Base-by-base conservation (phyloP, 176 grass and related monocot genomes). In the Carex scoparia region DNA sequence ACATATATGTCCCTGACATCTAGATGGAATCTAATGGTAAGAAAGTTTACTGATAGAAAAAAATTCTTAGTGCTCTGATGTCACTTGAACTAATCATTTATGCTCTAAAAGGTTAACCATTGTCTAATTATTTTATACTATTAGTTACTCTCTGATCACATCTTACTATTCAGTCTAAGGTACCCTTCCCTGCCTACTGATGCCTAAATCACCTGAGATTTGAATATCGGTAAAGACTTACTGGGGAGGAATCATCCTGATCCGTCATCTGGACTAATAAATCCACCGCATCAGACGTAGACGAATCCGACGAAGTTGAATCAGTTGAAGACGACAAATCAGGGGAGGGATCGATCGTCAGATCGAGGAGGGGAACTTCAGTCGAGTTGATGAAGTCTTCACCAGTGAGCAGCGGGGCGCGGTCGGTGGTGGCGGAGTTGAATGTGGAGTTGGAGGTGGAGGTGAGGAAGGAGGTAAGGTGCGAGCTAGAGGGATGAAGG, bases 361-460 rank as follows among this genome's bases (percentile, higher is more conserved):
- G 49, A 38, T 74, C 87, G 37, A 76, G 31, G 18, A 80, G 55
- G 4, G 70, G 82, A 11, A 97, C 89, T 30, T 89, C 89, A 18
- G 92, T 90, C 33, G 94, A 85, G 84, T 94, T 88, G 89, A 97
- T 93, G 87, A 94, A 98, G 80, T 98, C 95, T 87, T 98, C 95
- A 19, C 95, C 95, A 57, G 95, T 98, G 79, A 93, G 92, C 73
- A 98, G 92, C 42, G 81, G 81, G 15, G 94, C 82, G 89, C 91
- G 88, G 69, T 91, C 91, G 80, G 94, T 90, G 69, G 92, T 55
- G 68, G 87, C 88, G 83, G 94, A 93, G 56, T 89, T 94, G 73
- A 93, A 94, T 79, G 86, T 93, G 86, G 92, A 94, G 11, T 83
- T 83, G 40, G 92, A 91, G 60, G 91, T 86, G 79, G 92, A 94